phyloP scores from a whole-genome alignment of 1,139 yeast genomes.

The Magnusiomyces tetraspermus region DNA sequence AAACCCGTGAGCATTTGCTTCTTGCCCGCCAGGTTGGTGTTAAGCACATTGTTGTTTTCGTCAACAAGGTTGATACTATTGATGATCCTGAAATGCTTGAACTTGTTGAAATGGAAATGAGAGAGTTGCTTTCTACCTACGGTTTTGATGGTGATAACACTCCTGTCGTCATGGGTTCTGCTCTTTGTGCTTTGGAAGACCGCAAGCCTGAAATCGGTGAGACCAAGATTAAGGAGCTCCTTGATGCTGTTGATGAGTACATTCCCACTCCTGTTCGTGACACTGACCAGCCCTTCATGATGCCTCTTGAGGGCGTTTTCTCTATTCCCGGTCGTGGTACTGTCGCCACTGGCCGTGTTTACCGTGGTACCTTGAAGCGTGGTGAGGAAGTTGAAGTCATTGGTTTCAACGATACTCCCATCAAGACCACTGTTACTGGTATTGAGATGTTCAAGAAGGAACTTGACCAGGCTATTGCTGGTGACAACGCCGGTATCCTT shows the following conservation, averaged over 20 bases:
- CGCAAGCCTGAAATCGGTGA: slow-evolving; percentile 87
- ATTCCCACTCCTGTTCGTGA: slow-evolving; percentile 97
- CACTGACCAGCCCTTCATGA: slow-evolving; percentile 88
- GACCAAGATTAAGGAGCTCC: slow-evolving; percentile 69
- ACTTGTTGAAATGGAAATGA: slow-evolving; percentile 99
- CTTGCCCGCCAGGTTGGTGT: slow-evolving; percentile 99
- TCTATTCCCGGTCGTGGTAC: slow-evolving; percentile 99
- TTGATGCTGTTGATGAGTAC: slow-evolving; percentile 87
- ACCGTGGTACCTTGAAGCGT: slow-evolving; percentile 93
- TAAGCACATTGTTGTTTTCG: slow-evolving; percentile 92
- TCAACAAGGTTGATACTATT: slow-evolving; percentile 94
- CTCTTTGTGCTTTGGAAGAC: slow-evolving; percentile 89
- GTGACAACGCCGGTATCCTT: slow-evolving; percentile 97
- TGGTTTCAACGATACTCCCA: slow-evolving; percentile 77
- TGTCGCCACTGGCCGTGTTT: slow-evolving; percentile 97
- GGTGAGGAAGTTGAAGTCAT: slow-evolving; percentile 98
- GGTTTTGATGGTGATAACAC: slow-evolving; percentile 98
- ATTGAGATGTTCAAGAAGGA: slow-evolving; percentile 99
- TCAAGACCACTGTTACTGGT: slow-evolving; percentile 94
- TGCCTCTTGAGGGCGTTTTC: slow-evolving; percentile 97
- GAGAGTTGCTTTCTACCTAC: slow-evolving; percentile 81
- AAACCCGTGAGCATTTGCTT: slow-evolving; percentile 96
- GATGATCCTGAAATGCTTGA: slow-evolving; percentile 99
- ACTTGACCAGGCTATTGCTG: slow-evolving; percentile 94
- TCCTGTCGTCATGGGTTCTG: slow-evolving; percentile 98